phyloP scores from a whole-genome alignment of 768 basidiomycete species.

The Amanita rubescens region DNA sequence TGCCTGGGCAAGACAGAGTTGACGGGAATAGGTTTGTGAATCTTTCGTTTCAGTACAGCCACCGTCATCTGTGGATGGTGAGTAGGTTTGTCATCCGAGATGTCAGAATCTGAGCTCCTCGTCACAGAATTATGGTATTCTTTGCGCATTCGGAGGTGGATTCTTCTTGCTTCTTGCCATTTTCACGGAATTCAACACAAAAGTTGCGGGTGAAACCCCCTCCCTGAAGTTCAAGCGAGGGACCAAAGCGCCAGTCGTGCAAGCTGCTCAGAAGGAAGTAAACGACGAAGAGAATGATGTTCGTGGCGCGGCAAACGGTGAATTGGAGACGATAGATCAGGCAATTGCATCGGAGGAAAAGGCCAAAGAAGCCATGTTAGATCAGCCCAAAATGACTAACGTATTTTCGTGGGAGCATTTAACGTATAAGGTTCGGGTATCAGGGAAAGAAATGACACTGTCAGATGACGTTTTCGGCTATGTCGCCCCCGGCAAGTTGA shows the following conservation, averaged over 20 bases:
- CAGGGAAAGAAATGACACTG: slow-evolving; percentile 39
- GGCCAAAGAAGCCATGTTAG: slow-evolving; percentile 26
- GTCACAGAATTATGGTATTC: slow-evolving; percentile 62
- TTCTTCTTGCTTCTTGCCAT: slow-evolving; percentile 52
- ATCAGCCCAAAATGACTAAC: slow-evolving; percentile 39
- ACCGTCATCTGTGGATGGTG: slow-evolving; percentile 36
- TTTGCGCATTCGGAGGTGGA: slow-evolving; percentile 53
- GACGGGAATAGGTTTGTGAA: slow-evolving; percentile 46
- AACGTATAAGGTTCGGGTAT: slow-evolving; percentile 55
- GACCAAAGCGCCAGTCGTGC: slow-evolving; percentile 23
- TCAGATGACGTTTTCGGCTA: slow-evolving; percentile 73
- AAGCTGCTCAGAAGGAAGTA: slow-evolving; percentile 22
- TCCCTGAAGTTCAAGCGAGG: slow-evolving; percentile 66
- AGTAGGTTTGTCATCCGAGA: slow-evolving; percentile 10
- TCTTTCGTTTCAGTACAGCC: slow-evolving; percentile 42
- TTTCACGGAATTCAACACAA: slow-evolving; percentile 48
- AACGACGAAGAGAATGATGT: slow-evolving; percentile 29
- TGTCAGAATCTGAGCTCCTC: neutral
- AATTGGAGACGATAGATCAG: slow-evolving; percentile 7
- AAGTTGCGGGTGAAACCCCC: slow-evolving; percentile 26
- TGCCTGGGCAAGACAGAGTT: slow-evolving; percentile 53
- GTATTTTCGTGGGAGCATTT: slow-evolving; percentile 79
- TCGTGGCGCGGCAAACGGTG: neutral
- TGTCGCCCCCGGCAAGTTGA: slow-evolving; percentile 75
- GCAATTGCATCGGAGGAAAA: slow-evolving; percentile 16